Evolutionary conservation across 2,329 filamentous ascomycete species (phyloP).

Genomic region (Cytospora piceae): DNA sequence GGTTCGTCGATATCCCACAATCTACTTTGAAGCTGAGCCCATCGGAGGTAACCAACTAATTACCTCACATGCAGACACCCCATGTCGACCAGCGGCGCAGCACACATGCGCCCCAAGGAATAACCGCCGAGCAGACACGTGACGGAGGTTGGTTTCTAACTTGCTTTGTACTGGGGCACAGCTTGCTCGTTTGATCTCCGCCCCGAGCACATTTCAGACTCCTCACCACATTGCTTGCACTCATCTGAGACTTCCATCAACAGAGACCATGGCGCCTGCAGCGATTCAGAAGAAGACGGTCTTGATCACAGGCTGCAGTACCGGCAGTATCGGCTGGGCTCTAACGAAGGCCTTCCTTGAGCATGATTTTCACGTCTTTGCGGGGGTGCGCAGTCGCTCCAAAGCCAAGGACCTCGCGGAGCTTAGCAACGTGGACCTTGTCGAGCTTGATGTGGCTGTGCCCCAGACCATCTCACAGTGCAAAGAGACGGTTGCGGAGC

Average conservation of each 20-base stretch:
- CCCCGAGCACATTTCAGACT: background rate
- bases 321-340: slow-evolving; percentile 39
- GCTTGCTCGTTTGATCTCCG: background rate
- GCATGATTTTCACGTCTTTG: slow-evolving; percentile 18
- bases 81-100: background rate
- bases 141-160: background rate
- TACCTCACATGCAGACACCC: too few species aligned
- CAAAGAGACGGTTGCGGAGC: slow-evolving; percentile 3
- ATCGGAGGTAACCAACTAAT: too few species aligned
- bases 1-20: too few species aligned
- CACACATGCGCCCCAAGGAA: background rate
- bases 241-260: background rate
- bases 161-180: background rate
- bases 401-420: slow-evolving; percentile 5
- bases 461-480: slow-evolving; percentile 3
- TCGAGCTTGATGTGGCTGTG: slow-evolving; percentile 15
- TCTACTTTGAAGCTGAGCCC: too few species aligned
- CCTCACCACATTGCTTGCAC: background rate
- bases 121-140: background rate
- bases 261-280: background rate
- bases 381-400: slow-evolving; percentile 2
- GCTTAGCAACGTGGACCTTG: slow-evolving; percentile 4
- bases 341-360: slow-evolving; percentile 32
- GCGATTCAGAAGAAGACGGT: slow-evolving; percentile 33
- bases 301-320: slow-evolving; percentile 42